Evolutionary conservation across 75 land plant genomes (phyloP).

Genomic region (Pinus taeda): DNA sequence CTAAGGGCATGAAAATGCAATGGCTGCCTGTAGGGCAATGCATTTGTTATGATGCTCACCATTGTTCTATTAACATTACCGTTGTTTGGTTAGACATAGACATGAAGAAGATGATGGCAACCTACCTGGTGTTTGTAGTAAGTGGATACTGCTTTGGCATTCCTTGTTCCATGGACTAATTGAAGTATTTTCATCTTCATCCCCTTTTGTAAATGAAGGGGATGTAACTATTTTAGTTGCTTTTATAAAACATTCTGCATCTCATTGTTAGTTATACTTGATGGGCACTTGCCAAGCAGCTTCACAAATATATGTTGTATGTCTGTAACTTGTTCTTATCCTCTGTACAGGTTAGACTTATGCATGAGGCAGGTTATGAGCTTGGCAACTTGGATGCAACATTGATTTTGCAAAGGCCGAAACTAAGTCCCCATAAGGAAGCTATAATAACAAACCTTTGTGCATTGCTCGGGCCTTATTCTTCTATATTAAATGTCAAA

Average conservation of each 20-base stretch:
- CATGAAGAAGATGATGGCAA: too few species aligned
- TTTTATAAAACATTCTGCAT: neutral
- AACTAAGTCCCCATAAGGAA: constrained; percentile 93
- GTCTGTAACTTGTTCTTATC: neutral
- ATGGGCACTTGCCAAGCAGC: neutral
- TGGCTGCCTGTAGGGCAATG: too few species aligned
- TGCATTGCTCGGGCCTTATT: constrained; percentile 73
- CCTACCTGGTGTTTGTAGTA: neutral
- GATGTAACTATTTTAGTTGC: neutral
- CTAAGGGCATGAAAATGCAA: too few species aligned
- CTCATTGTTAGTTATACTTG: neutral
- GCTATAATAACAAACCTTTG: constrained; percentile 77
- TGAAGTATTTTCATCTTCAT: neutral
- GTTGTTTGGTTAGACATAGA: too few species aligned
- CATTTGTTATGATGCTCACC: too few species aligned
- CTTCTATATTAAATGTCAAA: constrained; percentile 77
- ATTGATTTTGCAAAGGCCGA: constrained; percentile 93
- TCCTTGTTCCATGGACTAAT: neutral
- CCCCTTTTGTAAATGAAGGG: neutral
- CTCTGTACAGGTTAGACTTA: constrained; percentile 73
- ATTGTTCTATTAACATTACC: too few species aligned
- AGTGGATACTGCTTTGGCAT: neutral
- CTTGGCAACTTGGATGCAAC: constrained; percentile 96
- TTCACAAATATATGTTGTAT: neutral
- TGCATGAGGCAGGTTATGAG: constrained; percentile 94